These are phyloP conservation scores for Ilex asprella DNA, from an alignment of 257 asterid genomes.

Conservation along the genomic window DNA sequence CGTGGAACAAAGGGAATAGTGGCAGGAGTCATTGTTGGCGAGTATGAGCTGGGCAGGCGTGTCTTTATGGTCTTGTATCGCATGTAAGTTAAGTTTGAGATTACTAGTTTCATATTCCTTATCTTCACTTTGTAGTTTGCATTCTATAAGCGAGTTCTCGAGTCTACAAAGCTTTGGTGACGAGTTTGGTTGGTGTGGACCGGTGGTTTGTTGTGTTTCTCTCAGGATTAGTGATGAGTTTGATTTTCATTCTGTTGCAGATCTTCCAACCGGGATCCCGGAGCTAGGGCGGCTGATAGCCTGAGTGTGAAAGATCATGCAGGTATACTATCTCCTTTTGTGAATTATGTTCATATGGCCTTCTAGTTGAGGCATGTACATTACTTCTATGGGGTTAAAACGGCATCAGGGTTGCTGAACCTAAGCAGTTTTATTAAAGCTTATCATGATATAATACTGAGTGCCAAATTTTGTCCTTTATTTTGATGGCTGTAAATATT, in stretches of 20 bases:
- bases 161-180: not conserved
- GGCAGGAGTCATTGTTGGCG: constrained; percentile 87
- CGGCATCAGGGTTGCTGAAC: not conserved
- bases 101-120: constrained; percentile 3
- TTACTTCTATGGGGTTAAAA: not conserved
- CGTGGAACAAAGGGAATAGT: constrained; percentile 61
- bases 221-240: not conserved
- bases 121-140: too few species aligned
- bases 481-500: not conserved
- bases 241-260: constrained; percentile 27
- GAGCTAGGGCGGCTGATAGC: constrained; percentile 66
- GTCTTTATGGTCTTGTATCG: constrained; percentile 92
- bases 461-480: not conserved
- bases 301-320: constrained; percentile 70
- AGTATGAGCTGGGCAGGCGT: constrained; percentile 78
- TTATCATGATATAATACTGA: not conserved
- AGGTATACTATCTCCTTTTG: constrained; percentile 35
- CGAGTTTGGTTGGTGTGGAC: not conserved
- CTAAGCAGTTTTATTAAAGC: not conserved
- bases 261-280: constrained; percentile 87
- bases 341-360: too few species aligned
- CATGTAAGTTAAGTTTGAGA: constrained; percentile 42
- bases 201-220: not conserved
- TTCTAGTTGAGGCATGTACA: not conserved
- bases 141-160: too few species aligned